Evolutionary conservation across 139 green algal genomes (phyloP), one percentile per base, ranked within the genome.

Genomic region (Chlorella sp.): DNA sequence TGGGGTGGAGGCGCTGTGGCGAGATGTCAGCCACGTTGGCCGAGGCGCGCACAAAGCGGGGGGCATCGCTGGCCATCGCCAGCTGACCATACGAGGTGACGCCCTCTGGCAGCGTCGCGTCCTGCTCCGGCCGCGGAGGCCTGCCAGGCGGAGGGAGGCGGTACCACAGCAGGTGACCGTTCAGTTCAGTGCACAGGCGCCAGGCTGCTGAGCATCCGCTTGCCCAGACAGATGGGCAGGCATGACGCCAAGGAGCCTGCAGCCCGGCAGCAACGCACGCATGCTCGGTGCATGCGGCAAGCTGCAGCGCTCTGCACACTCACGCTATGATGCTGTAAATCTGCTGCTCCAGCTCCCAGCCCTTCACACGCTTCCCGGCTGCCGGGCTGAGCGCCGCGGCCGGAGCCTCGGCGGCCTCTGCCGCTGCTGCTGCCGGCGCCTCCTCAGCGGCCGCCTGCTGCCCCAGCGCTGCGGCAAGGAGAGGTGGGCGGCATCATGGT

Each of bases 1-100:
- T 55, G n/a, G 88, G 88, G 76, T 88, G 85, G 17, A 91, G 28
- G 38, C 88, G 86, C 55, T 56, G 32, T 9, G 85, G 87, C 17
- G 87, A 91, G 18, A 87, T 34, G 13, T 88, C 72, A 0, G 57
- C 82, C 21, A 57, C 63, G 34, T 82, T 79, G 38, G 60, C 32
- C 16, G n/a, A 65, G 18, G 47, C 69, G 12, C 70, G 71, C 25
- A 67, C 55, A 71, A 76, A 57, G 30, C 85, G 81, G 20, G 87
- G 82, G 12, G 87, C 87, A 25, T 90, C 87, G 56, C 44, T 83
- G 44, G 87, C 87, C 55, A 81, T 74, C 5, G 69, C 87, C 68
- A 90, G 76, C 70, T 74, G 36, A 12, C 44, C 69, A 28, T 87
- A 90, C 21, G n/a, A 55, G n/a, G 60, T 74, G 3, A 68, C 78